Base-by-base conservation (phyloP, 129 eudicot species). In the Flaveria trinervia region DNA sequence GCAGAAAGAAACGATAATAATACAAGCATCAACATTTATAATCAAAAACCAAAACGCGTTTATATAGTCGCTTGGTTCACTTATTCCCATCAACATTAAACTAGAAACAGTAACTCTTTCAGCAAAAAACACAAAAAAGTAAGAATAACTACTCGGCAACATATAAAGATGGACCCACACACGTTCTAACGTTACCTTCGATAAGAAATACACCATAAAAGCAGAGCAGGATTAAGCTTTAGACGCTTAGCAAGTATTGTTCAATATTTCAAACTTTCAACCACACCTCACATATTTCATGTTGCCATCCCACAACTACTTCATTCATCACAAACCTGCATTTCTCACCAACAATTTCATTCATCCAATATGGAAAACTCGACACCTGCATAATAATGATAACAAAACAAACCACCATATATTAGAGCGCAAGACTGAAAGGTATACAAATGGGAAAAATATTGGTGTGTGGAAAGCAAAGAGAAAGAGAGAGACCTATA, bases 281-380 rank as follows among this genome's bases (percentile, higher is more conserved):
- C 22, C 70, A 62, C 45, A 13, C 71, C 77, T 70, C 79, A 44
- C 64, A 70, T 61, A 46, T 74, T 23, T 33, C 57, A 7, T 20
- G 7, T 36, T 36, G 41, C 41, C 56, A 70, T 75, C 22, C 60
- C 82, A 68, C 79, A 62, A 74, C 43, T 71, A 51, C 80, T 66
- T 79, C 45, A 76, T 17, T 66, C 49, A 57, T 82, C 80, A 84
- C 14, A 74, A 61, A 17, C 57, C 83, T 74, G 80, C 86, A 83
- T 76, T 65, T 75, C 81, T 79, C 74, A 83, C 76, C 80, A 80
- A 70, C 64, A 55, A 3, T 59, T 69, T 81, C 88, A 83, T 76
- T 80, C 89, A 76, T 78, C 83, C 81, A 54, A 79, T 67, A 90
- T 77, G 90, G 87, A 78, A 83, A 86, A 77, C 89, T 88, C 82